Evolutionary conservation across 305 asterid genomes (phyloP), one percentile per base, ranked within the genome.

Genomic region (Fraxinus angustifolia): DNA sequence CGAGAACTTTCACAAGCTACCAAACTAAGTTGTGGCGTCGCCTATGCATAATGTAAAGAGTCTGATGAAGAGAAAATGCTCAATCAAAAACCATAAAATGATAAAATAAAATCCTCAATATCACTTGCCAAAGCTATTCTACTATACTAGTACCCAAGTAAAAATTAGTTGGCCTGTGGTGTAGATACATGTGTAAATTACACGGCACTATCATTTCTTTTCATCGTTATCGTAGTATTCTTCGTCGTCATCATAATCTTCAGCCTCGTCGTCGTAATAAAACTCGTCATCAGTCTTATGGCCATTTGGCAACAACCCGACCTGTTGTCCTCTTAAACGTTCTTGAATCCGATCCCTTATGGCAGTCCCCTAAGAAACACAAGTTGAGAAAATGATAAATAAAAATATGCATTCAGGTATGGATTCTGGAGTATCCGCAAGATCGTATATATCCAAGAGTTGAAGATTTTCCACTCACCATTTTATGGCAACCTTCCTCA

Each of bases 401-500:
- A 53, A n/a, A 56, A 60, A 19, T 60, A 60, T 58, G 70, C 28
- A 19, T 58, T 58, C 4, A 58, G 11, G 31, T 7, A 19, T 17
- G 12, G 5, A 58, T 58, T 19, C 70, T 34, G 31, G 35, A 78
- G 50, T 73, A 73, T 73, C 23, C 19, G 53, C 56, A 35, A 73
- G 77, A 28, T 14, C 77, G 2, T 16, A 72, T 72, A 33, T 8
- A 8, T 71, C 16, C 5, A 70, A 70, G 42, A 68, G 36, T 14
- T 5, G 28, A 73, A 73, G 77, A 36, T 21, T 34, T 16, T 17
- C 17, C 1, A 65, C 26, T 67, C 50, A 79, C 78, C 82, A 79
- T 79, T 79, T 79, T 79, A 72, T 79, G 82, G 28, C 82, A 79
- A 79, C 82, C 70, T 79, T 79, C 82, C 60, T 79, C 82, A 19